Conservation (phyloP, 768 basidiomycete species). For the Trametopsis cervina region DNA sequence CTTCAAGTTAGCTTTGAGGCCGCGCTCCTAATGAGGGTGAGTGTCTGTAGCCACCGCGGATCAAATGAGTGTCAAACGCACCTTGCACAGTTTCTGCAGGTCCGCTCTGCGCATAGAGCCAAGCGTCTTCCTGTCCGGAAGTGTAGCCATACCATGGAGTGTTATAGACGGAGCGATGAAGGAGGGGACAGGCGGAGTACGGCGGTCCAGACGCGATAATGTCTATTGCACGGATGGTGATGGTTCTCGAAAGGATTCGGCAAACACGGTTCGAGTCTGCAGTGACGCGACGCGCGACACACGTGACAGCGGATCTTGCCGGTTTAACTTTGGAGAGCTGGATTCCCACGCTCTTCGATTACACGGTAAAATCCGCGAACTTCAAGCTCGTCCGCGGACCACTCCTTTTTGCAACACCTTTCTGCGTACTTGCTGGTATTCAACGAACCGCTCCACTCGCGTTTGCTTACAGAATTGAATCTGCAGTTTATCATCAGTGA, state of each 20-base stretch:
- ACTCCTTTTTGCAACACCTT: too few species aligned
- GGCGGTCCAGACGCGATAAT: background rate
- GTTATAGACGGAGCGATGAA: background rate
- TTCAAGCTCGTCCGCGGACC: too few species aligned
- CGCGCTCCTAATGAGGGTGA: slow-evolving; percentile 49
- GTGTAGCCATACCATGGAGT: slow-evolving; percentile 33
- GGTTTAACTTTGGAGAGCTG: too few species aligned
- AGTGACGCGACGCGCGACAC: background rate
- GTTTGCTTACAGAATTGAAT: too few species aligned
- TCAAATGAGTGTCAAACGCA: slow-evolving; percentile 18
- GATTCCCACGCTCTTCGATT: too few species aligned
- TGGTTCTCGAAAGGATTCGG: background rate
- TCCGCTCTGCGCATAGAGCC: slow-evolving; percentile 48
- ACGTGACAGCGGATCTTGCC: too few species aligned
- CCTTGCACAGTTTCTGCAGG: slow-evolving; percentile 60
- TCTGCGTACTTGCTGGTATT: too few species aligned
- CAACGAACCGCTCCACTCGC: too few species aligned
- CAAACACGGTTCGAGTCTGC: too few species aligned
- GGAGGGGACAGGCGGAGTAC: background rate
- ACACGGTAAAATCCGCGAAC: too few species aligned
- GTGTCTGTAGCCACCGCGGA: slow-evolving; percentile 2
- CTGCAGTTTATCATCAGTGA: too few species aligned
- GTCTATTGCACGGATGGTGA: background rate
- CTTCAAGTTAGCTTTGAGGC: slow-evolving; percentile 79
- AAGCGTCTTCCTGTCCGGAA: slow-evolving; percentile 36